Conservation (phyloP, 306 rosid species). For the Sphenostylis stenocarpa region DNA sequence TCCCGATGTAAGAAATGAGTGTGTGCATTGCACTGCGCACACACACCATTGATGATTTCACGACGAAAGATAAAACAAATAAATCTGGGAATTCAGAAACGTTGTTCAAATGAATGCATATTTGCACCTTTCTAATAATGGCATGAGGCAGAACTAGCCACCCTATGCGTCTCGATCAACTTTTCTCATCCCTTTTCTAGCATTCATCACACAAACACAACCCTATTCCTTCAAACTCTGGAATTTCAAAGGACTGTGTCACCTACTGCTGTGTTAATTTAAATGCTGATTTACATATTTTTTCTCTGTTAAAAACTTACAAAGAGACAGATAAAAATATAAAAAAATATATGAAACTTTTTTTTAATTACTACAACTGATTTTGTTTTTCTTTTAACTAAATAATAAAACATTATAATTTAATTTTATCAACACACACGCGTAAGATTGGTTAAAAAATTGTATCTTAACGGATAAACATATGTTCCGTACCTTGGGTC, state of each 20-base stretch:
- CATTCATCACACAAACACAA: background rate
- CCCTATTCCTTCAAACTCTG: no score
- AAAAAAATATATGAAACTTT: no score
- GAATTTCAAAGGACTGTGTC: background rate
- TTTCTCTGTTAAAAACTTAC: no score
- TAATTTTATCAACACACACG: no score
- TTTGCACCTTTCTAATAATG: slow-evolving; percentile 24
- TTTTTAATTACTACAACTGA: no score
- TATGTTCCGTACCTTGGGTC: slow-evolving; percentile 28
- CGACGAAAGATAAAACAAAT: background rate
- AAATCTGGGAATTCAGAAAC: background rate
- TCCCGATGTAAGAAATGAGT: background rate
- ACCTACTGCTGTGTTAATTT: no score
- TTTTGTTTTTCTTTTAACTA: no score
- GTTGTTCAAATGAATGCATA: background rate
- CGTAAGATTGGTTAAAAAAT: background rate
- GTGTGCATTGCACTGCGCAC: background rate
- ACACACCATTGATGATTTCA: background rate
- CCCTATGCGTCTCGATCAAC: background rate
- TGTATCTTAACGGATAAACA: background rate
- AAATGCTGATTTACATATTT: no score
- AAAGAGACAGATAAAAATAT: no score
- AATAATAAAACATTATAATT: no score
- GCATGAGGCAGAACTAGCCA: slow-evolving; percentile 12
- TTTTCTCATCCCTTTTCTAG: background rate